A percentile compares a stretch with the other conserved stretches of the same genome.
Evolutionary conservation across 805 yeast species (phyloP).

Genomic region (Lipomyces oligophaga): DNA sequence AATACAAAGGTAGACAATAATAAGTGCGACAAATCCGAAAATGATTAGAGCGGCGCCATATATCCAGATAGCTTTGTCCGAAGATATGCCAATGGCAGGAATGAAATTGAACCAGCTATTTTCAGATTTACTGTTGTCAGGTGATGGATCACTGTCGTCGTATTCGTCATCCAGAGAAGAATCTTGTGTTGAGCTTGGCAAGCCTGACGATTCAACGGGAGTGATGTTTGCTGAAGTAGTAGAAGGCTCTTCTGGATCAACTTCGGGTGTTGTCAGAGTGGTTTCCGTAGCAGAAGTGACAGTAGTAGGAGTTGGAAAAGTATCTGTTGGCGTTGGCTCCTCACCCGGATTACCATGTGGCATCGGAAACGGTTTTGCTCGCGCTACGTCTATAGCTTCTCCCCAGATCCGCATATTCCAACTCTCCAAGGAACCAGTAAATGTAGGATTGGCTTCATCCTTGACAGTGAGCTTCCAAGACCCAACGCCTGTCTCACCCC

Average conservation of each 20-base stretch:
- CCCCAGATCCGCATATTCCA: constrained; percentile 88
- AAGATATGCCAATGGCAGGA: constrained; percentile 36
- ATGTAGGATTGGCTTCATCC: constrained; percentile 34
- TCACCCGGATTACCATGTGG: constrained; percentile 30
- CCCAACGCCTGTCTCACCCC: constrained; percentile 85
- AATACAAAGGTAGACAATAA: constrained; percentile 42
- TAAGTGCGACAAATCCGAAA: constrained; percentile 40
- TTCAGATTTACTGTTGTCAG: constrained; percentile 1
- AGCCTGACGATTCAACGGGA: constrained; percentile 10
- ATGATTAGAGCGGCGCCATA: constrained; percentile 45
- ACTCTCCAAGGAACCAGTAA: constrained; percentile 43
- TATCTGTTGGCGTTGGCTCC: constrained; percentile 21
- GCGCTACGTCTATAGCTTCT: constrained; percentile 59
- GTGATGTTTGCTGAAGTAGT: constrained; percentile 16
- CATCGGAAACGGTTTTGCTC: constrained; percentile 56
- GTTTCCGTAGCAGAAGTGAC: constrained; percentile 11
- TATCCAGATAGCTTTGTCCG: constrained; percentile 35
- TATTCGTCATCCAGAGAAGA: constrained; percentile 6
- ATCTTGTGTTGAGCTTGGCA: constrained; percentile 1
- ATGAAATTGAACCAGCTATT: constrained; percentile 23
- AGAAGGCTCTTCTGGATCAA: no score
- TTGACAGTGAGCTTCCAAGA: constrained; percentile 71
- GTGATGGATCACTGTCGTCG: constrained; percentile 10
- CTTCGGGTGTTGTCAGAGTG: constrained; percentile 6
- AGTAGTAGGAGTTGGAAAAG: constrained; percentile 23